These are phyloP conservation scores for Aspergillus neoniger DNA, from an alignment of 2,329 filamentous ascomycete species.

Conservation along the genomic window DNA sequence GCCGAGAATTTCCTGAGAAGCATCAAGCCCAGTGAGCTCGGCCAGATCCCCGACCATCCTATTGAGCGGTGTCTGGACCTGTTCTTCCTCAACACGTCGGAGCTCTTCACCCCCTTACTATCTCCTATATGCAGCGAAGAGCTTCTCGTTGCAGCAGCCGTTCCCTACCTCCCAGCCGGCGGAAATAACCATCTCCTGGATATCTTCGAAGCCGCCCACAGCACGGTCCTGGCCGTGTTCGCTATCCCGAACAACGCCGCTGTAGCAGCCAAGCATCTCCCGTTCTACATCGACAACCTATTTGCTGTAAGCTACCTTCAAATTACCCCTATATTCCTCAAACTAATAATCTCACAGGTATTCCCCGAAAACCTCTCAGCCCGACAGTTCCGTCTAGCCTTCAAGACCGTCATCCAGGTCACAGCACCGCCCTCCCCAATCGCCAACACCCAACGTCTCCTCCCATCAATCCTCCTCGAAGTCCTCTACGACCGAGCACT, in stretches of 20 bases:
- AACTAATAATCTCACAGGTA: constrained; percentile 45
- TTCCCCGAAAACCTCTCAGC: constrained; percentile 78
- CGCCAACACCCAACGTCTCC: constrained; percentile 69
- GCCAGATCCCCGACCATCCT: constrained; percentile 62
- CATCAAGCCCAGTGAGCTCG: constrained; percentile 58
- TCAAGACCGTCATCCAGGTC: constrained; percentile 80
- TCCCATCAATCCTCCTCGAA: constrained; percentile 80
- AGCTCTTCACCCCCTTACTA: constrained; percentile 75
- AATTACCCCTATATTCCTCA: neutral
- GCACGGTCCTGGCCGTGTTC: constrained; percentile 75
- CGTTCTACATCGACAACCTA: constrained; percentile 80
- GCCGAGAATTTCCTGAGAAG: constrained; percentile 67
- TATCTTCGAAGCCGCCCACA: constrained; percentile 88
- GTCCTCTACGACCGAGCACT: constrained; percentile 69
- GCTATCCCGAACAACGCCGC: constrained; percentile 75
- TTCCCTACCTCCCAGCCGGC: constrained; percentile 69
- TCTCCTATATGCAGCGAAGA: constrained; percentile 68
- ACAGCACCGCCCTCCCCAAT: constrained; percentile 77
- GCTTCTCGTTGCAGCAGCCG: constrained; percentile 72
- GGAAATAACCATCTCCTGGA: constrained; percentile 60
- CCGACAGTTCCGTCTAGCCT: constrained; percentile 84
- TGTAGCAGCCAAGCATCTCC: constrained; percentile 70
- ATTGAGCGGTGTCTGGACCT: constrained; percentile 75
- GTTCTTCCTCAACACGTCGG: constrained; percentile 83
- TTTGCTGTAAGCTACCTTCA: constrained; percentile 55